Evolutionary conservation across 352 stramenopile species (phyloP).

Genomic region (Globisporangium radiosum): DNA sequence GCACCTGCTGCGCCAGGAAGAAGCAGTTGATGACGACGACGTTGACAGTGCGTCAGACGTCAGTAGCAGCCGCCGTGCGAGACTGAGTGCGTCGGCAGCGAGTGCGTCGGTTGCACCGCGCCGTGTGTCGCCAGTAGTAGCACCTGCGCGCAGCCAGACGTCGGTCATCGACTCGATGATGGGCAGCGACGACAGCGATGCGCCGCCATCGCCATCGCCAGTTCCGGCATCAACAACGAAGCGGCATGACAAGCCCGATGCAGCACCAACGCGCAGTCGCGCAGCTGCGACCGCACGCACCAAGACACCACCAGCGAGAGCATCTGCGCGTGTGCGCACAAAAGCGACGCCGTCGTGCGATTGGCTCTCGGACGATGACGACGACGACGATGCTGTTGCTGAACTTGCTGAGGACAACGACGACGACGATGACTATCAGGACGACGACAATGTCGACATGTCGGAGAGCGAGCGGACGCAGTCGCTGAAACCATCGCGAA

Average conservation of each 20-base stretch:
- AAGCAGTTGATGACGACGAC: constrained; percentile 22
- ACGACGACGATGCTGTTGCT: constrained; percentile 18
- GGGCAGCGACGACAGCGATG: constrained; percentile 13
- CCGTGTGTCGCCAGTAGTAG: background rate
- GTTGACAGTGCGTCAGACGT: constrained; percentile 1
- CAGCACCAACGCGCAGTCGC: constrained; percentile 16
- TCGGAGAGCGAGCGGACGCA: constrained; percentile 21
- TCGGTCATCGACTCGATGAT: constrained; percentile 7
- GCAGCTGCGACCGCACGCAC: constrained; percentile 10
- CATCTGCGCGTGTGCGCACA: constrained; percentile 9
- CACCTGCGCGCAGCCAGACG: background rate
- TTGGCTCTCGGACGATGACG: constrained; percentile 40
- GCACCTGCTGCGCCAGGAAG: constrained; percentile 41
- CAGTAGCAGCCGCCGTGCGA: background rate
- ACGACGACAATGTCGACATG: constrained; percentile 24
- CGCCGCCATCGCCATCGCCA: constrained; percentile 3
- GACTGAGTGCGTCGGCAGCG: background rate
- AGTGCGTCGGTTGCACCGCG: constrained; percentile 3
- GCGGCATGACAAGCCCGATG: background rate
- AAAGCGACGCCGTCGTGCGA: constrained; percentile 15
- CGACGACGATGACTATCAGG: constrained; percentile 51
- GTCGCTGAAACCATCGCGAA: background rate
- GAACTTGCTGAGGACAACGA: constrained; percentile 45
- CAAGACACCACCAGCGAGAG: constrained; percentile 7
- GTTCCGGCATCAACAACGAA: constrained; percentile 1